Evolutionary conservation across 1,284 basidiomycete genomes (phyloP).

Genomic region (Volvariella volvacea): DNA sequence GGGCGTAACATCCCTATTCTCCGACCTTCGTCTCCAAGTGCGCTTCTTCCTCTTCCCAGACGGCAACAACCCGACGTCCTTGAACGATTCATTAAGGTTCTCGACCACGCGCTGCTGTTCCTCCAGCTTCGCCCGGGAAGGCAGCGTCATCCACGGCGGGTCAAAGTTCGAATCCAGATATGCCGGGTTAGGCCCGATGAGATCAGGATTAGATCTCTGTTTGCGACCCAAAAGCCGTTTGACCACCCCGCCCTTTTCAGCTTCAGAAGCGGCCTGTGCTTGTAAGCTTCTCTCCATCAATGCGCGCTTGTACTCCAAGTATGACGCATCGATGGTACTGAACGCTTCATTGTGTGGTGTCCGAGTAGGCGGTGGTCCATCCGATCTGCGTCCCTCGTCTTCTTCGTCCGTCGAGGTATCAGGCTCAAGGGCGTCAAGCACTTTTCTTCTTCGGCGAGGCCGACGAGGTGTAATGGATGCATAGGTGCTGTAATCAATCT

Average conservation of each 20-base stretch:
- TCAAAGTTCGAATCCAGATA: slow-evolving; percentile 36
- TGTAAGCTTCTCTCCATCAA: slow-evolving; percentile 16
- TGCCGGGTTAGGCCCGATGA: slow-evolving; percentile 13
- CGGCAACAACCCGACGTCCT: slow-evolving; percentile 71
- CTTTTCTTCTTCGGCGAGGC: slow-evolving; percentile 15
- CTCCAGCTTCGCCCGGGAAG: slow-evolving; percentile 57
- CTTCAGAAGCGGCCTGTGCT: slow-evolving; percentile 7
- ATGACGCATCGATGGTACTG: slow-evolving; percentile 56
- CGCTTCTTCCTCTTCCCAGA: slow-evolving; percentile 33
- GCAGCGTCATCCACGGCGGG: slow-evolving; percentile 66
- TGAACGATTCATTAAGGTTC: slow-evolving; percentile 67
- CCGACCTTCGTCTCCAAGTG: slow-evolving; percentile 19
- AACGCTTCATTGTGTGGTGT: slow-evolving; percentile 73
- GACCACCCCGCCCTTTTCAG: slow-evolving; percentile 4
- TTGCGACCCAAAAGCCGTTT: slow-evolving; percentile 9
- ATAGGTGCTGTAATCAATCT: not conserved
- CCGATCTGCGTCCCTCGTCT: slow-evolving; percentile 19
- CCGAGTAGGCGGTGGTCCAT: slow-evolving; percentile 34
- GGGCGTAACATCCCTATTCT: slow-evolving; percentile 8
- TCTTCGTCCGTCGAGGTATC: slow-evolving; percentile 7
- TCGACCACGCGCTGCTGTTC: slow-evolving; percentile 60
- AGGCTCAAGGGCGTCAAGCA: slow-evolving; percentile 15
- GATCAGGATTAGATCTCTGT: slow-evolving; percentile 11
- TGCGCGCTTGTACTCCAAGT: slow-evolving; percentile 43
- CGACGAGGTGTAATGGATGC: too few species aligned